A percentile compares a stretch with the other conserved stretches of the same genome.
Conservation (phyloP, 169 alveolate species). For the Ichthyophthirius multifiliis region DNA sequence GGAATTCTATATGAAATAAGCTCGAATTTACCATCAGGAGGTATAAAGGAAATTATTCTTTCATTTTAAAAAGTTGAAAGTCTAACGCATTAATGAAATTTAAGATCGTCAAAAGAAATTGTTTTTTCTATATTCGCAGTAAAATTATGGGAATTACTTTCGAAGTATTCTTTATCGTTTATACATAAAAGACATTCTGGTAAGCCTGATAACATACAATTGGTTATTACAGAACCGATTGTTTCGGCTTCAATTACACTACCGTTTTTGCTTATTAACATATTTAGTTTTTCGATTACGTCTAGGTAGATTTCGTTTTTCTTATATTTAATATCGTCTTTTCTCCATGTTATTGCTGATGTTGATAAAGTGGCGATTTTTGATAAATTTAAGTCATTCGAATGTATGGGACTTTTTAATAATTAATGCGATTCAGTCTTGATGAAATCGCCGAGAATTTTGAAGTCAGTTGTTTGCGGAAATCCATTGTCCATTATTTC, state of each 20-base stretch:
- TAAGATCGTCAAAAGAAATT: slow-evolving; percentile 66
- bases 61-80: slow-evolving; percentile 64
- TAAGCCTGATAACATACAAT: slow-evolving; percentile 75
- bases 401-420: no score
- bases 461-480: slow-evolving; percentile 68
- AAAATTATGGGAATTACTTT: slow-evolving; percentile 43
- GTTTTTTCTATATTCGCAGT: slow-evolving; percentile 49
- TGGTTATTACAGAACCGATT: slow-evolving; percentile 85
- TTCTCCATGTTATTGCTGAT: slow-evolving; percentile 73
- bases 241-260: slow-evolving; percentile 60
- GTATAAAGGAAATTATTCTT: slow-evolving; percentile 64
- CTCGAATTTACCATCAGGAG: slow-evolving; percentile 72
- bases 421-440: slow-evolving; percentile 58
- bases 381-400: slow-evolving; percentile 50
- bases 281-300: slow-evolving; percentile 61
- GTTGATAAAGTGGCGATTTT: slow-evolving; percentile 86
- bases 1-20: slow-evolving; percentile 56
- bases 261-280: slow-evolving; percentile 57
- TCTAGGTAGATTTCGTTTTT: slow-evolving; percentile 72
- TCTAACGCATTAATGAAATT: slow-evolving; percentile 86
- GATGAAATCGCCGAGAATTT: slow-evolving; percentile 55
- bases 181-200: slow-evolving; percentile 69
- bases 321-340: slow-evolving; percentile 55
- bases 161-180: slow-evolving; percentile 54
- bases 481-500: slow-evolving; percentile 77